Conservation (phyloP, 2,329 filamentous ascomycete genomes). For the Rhinocladiella mackenziei region DNA sequence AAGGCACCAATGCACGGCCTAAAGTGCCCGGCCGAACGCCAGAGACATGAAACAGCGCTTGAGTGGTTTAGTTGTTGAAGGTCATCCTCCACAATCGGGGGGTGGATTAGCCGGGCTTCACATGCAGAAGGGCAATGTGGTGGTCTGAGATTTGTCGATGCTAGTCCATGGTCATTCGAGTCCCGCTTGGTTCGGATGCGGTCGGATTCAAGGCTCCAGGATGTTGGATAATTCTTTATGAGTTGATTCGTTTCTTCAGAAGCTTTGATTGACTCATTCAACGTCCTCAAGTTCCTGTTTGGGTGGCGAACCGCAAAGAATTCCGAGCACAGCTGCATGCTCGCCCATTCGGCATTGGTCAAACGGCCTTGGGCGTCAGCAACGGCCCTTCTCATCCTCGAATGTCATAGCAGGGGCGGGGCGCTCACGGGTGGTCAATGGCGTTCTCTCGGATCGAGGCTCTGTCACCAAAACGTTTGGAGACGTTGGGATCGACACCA, state of each 20-base stretch:
- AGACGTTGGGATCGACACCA: too few species aligned
- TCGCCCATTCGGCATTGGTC: constrained; percentile 10
- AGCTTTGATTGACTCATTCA: constrained; percentile 2
- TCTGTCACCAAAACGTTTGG: constrained; percentile 10
- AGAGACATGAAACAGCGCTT: constrained; percentile 6
- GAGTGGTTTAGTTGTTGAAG: too few species aligned
- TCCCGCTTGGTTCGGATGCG: too few species aligned
- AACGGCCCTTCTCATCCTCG: too few species aligned
- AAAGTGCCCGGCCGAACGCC: neutral
- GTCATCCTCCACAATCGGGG: too few species aligned
- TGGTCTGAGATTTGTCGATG: constrained; percentile 18
- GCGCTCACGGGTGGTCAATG: too few species aligned
- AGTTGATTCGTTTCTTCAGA: neutral
- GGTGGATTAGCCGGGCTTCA: too few species aligned
- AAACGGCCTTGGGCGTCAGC: constrained; percentile 1
- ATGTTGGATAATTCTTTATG: constrained; percentile 2
- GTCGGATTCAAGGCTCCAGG: neutral
- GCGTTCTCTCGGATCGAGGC: constrained; percentile 11
- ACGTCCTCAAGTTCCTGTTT: neutral
- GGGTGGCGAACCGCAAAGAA: constrained; percentile 5
- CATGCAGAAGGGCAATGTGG: too few species aligned
- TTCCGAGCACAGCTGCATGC: constrained; percentile 7
- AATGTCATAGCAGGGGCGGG: too few species aligned
- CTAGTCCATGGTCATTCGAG: too few species aligned
- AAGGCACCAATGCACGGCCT: constrained; percentile 10